These are phyloP conservation scores for Penicillium sp. DNA, from an alignment of 2,329 filamentous ascomycete species.

Conservation along the genomic window DNA sequence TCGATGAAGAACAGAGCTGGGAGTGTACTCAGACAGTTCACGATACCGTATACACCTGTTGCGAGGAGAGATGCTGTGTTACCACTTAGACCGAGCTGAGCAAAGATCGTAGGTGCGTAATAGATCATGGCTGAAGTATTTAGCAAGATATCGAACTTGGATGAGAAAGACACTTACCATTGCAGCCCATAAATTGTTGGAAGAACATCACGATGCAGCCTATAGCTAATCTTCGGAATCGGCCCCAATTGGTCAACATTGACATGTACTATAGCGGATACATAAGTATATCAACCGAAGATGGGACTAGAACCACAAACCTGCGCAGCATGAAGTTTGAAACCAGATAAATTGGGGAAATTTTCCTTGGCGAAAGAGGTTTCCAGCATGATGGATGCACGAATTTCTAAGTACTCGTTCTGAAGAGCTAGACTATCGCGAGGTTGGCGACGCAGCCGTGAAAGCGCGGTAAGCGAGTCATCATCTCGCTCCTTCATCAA, in stretches of 20 bases:
- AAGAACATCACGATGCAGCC: constrained; percentile 44
- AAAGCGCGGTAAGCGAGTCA: constrained; percentile 49
- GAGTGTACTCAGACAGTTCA: constrained; percentile 38
- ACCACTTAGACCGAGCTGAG: constrained; percentile 43
- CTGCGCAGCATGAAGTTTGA: constrained; percentile 34
- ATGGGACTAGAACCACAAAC: constrained; percentile 10
- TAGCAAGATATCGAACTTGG: constrained; percentile 32
- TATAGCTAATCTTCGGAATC: constrained; percentile 39
- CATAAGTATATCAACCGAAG: background rate
- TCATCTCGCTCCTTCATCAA: constrained; percentile 50
- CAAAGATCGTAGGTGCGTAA: constrained; percentile 51
- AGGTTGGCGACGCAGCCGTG: constrained; percentile 50
- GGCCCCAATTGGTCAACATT: constrained; percentile 35
- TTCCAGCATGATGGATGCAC: constrained; percentile 44
- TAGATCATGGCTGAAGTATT: constrained; percentile 43
- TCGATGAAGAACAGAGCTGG: constrained; percentile 38
- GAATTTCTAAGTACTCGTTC: constrained; percentile 53
- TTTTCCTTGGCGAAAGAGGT: constrained; percentile 33
- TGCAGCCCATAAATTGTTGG: constrained; percentile 51
- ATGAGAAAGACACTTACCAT: constrained; percentile 45
- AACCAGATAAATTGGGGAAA: constrained; percentile 30
- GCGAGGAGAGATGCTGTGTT: constrained; percentile 38
- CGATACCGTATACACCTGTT: constrained; percentile 41
- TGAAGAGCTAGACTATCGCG: constrained; percentile 47
- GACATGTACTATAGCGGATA: constrained; percentile 29